Evolutionary conservation across 2,329 filamentous ascomycete species (phyloP), one percentile per base, ranked within the genome.

Genomic region (Pseudogymnoascus destructans): DNA sequence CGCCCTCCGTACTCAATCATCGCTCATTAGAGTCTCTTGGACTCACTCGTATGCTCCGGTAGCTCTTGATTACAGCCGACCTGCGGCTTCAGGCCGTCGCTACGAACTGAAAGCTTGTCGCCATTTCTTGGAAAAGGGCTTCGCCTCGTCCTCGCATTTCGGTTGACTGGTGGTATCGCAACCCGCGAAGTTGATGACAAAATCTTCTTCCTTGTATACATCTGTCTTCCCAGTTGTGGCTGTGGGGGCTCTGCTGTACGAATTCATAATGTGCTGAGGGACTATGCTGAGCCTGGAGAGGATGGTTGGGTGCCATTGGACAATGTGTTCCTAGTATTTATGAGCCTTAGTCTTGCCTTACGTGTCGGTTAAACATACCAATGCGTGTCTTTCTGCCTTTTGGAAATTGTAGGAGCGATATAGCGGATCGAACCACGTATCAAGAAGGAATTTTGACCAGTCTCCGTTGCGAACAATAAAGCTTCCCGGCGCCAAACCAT

Each of bases 221-320:
- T 21, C 35, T 23, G 30, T n/a, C 13, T 80, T 80, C 57, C 85
- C 84, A 59, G 76, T 70, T 19, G 73, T 72, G 38, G 76, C 70
- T 19, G 73, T 72, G 38, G 58, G 23, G 21, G 66, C 65, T 55
- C 65, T 64, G 61, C 78, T 84, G 71, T 96, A 97, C 0, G 88
- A 80, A 68, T 95, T 95, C 69, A 98, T 74, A 32, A 79, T 77
- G 57, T 85, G 81, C 72, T 98, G 93, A 2, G 92, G 90, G n/a
- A 98, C 78, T 19, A 98, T 77, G 1, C 87, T 91, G 61, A 97
- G 75, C 69, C 90, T 93, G 35, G 92, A 89, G 9, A 98, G 80
- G 46, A 98, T 86, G 0, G 93, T 98, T 25, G 92, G 90, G 69
- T 98, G 93, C 95, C 93, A 98, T 76, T 95, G 92, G 32, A 89